Evolutionary conservation across 2,329 filamentous ascomycete species (phyloP).

Genomic region (Alternaria dauci): DNA sequence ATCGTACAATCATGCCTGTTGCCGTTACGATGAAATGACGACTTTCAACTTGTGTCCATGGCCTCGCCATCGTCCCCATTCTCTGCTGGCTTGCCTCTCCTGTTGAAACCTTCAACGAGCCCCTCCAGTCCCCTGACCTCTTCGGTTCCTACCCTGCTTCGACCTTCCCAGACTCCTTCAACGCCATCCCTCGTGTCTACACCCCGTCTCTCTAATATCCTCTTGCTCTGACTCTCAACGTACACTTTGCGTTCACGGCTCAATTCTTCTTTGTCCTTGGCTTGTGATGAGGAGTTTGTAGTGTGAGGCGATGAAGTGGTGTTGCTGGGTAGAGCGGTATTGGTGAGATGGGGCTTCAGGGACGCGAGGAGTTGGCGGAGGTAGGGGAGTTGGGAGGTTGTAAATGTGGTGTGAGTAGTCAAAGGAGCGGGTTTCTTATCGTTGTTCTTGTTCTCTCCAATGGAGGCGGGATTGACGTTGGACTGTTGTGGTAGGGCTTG

Average conservation of each 20-base stretch:
- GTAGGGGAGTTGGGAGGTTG: slow-evolving; percentile 82
- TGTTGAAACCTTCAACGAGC: slow-evolving; percentile 29
- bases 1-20: background rate
- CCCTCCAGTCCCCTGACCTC: slow-evolving; percentile 46
- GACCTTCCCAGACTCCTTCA: slow-evolving; percentile 40
- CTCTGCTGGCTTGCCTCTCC: slow-evolving; percentile 3
- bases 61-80: slow-evolving; percentile 24
- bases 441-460: slow-evolving; percentile 4
- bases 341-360: slow-evolving; percentile 70
- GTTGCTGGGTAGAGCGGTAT: slow-evolving; percentile 40
- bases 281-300: background rate
- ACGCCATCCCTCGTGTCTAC: slow-evolving; percentile 62
- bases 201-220: slow-evolving; percentile 78
- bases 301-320: slow-evolving; percentile 17
- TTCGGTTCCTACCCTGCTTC: slow-evolving; percentile 30
- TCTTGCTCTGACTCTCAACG: slow-evolving; percentile 79
- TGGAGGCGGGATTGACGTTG: slow-evolving; percentile 23
- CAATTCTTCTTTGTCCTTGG: slow-evolving; percentile 54
- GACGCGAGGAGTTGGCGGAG: slow-evolving; percentile 74
- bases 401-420: slow-evolving; percentile 77
- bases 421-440: slow-evolving; percentile 56
- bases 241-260: slow-evolving; percentile 79
- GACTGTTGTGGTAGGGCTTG: slow-evolving; percentile 41
- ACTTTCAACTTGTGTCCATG: slow-evolving; percentile 35
- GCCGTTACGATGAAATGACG: background rate